A percentile compares a stretch with the other conserved stretches of the same genome.
These are phyloP conservation scores for Hypericum androsaemum DNA, from an alignment of 345 rosid species.

Conservation along the genomic window DNA sequence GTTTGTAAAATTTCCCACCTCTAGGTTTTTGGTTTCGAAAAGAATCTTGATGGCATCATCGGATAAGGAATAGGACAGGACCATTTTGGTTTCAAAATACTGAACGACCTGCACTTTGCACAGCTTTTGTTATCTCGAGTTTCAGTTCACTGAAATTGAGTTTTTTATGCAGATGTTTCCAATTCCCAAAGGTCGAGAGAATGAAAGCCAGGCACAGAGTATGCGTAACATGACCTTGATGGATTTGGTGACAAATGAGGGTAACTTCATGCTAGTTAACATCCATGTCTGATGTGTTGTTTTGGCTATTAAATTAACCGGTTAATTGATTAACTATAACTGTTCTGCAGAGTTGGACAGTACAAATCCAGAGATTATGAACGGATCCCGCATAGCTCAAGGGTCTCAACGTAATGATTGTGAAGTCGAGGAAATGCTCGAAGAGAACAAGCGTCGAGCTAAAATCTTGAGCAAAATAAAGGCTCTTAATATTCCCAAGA, in stretches of 20 bases:
- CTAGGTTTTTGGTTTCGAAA: too few relatives aligned
- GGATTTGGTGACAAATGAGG: too few relatives aligned
- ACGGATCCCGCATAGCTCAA: constrained; percentile 70
- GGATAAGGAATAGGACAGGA: too few relatives aligned
- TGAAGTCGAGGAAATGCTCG: constrained; percentile 85
- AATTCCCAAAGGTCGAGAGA: constrained; percentile 92
- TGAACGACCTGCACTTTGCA: too few relatives aligned
- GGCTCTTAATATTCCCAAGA: constrained; percentile 77
- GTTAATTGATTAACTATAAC: background rate
- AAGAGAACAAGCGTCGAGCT: constrained; percentile 78
- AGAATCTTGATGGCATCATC: too few relatives aligned
- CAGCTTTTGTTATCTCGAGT: background rate
- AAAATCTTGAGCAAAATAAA: constrained; percentile 77
- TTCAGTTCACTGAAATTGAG: background rate
- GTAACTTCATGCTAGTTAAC: constrained; percentile 11
- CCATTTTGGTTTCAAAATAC: too few relatives aligned
- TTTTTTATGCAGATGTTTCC: constrained; percentile 50
- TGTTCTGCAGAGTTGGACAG: constrained; percentile 73
- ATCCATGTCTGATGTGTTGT: background rate
- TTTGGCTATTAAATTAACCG: background rate
- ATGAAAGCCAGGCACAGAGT: constrained; percentile 87
- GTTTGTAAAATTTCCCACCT: too few relatives aligned
- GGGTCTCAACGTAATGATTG: constrained; percentile 60
- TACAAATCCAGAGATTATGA: constrained; percentile 65
- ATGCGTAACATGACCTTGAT: constrained; percentile 91